Evolutionary conservation across 345 rosid species (phyloP), one percentile per base, ranked within the genome.

Genomic region (Brassica carinata): DNA sequence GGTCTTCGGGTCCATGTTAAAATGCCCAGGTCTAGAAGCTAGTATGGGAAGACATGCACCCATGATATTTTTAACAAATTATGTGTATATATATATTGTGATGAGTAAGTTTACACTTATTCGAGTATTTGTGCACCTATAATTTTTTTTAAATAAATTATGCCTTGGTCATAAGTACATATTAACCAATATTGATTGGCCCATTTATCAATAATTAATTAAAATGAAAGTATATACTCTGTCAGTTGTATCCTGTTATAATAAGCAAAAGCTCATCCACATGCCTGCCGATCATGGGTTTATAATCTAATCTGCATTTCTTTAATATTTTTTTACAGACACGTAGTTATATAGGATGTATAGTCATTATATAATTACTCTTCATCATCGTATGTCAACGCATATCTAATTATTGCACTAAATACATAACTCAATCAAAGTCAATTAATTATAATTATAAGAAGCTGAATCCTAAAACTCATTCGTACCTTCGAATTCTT

Each of bases 231-330:
- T n/a, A 18, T 33, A 61, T 29, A 43, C 15, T 29, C 14, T 38
- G 15, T 43, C 79, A 75, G 30, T 43, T 19, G 38, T 48, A 75
- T 69, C 27, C 18, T 53, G 51, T 17, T 53, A 15, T 53, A 53
- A 53, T 53, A 80, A 48, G 66, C 14, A 75, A 34, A 34, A 63
- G 26, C 64, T 69, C 71, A 63, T 63, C 61, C 72, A 75, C 58
- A 53, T 80, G 79, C 76, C 53, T 69, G 19, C 33, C 38, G 61
- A 27, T 74, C 75, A 64, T 69, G 76, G 79, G 57, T 17, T 64
- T 69, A 69, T 71, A 64, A 53, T 69, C 51, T 64, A 58, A 29
- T 63, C 55, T 75, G 72, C 67, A 53, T 45, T 53, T 53, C 17
- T 5, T 53, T 69, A 53, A 15, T 26, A 13, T 0, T 5, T 74